phyloP scores from a whole-genome alignment of 441 rosid genomes.

The Breynia disticha region DNA sequence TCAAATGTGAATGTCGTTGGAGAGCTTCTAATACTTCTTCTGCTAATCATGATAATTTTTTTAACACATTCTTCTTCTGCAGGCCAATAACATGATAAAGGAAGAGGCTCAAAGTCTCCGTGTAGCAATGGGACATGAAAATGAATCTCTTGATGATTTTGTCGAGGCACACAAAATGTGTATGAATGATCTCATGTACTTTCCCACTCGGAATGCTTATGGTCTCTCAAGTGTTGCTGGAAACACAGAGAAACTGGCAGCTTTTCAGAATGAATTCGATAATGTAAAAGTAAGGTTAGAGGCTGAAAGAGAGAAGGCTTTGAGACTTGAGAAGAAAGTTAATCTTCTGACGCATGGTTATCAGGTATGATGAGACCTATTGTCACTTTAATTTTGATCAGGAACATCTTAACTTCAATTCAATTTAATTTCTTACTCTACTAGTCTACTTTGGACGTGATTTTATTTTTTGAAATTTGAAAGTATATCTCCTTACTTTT shows the following conservation, averaged over 20 bases:
- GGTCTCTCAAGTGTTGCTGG: conserved; percentile 95
- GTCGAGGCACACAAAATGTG: conserved; percentile 85
- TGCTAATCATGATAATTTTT: not conserved
- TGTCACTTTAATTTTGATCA: not conserved
- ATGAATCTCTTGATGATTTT: conserved; percentile 72
- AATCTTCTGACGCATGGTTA: conserved; percentile 85
- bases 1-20: not conserved
- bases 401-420: too few species aligned
- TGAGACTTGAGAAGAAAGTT: conserved; percentile 68
- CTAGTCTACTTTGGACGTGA: not conserved
- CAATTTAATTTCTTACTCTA: not conserved
- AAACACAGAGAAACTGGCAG: conserved; percentile 77
- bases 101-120: conserved; percentile 68
- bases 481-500: not conserved
- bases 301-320: conserved; percentile 80
- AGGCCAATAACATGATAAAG: conserved; percentile 67
- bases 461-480: not conserved
- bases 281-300: conserved; percentile 61
- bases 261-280: conserved; percentile 76
- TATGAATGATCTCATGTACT: conserved; percentile 88
- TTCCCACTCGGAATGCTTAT: conserved; percentile 80
- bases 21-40: not conserved
- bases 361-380: conserved; percentile 47
- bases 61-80: conserved; percentile 14
- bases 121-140: conserved; percentile 84